Evolutionary conservation across 768 basidiomycete genomes (phyloP).

Genomic region (Astraeus odoratus): DNA sequence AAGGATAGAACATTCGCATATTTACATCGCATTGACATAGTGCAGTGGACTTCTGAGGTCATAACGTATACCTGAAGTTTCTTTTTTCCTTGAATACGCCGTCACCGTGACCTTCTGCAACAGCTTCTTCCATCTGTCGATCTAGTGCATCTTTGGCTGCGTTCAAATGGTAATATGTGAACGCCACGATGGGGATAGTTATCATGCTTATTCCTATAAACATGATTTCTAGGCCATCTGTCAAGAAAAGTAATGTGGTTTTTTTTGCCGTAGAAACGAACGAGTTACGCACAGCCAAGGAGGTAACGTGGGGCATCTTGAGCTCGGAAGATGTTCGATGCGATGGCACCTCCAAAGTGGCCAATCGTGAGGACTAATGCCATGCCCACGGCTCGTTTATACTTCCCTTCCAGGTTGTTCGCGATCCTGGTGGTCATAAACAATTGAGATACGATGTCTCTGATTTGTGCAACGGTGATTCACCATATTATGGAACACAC

Average conservation of each 20-base stretch:
- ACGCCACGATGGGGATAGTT: constrained; percentile 36
- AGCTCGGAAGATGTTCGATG: constrained; percentile 52
- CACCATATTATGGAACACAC: constrained; percentile 57
- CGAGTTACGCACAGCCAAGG: constrained; percentile 45
- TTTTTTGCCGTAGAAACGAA: background rate
- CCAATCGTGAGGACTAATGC: constrained; percentile 62
- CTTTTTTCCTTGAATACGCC: background rate
- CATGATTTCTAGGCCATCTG: constrained; percentile 61
- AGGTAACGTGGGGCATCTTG: constrained; percentile 54
- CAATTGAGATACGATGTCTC: background rate
- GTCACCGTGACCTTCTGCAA: background rate
- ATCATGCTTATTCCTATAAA: constrained; percentile 52
- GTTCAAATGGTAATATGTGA: constrained; percentile 50
- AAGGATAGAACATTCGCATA: too few species aligned
- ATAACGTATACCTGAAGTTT: background rate
- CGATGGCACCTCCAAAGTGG: constrained; percentile 56
- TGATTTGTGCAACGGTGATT: constrained; percentile 6
- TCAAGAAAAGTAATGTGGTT: background rate
- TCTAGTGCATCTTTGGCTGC: constrained; percentile 33
- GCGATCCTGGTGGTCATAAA: background rate
- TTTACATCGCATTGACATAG: too few species aligned
- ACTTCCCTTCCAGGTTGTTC: constrained; percentile 37
- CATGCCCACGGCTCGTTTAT: constrained; percentile 60
- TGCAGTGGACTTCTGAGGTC: background rate
- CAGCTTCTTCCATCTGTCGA: background rate